Conservation (phyloP, 495 filamentous ascomycete genomes). For the Evernia prunastri region DNA sequence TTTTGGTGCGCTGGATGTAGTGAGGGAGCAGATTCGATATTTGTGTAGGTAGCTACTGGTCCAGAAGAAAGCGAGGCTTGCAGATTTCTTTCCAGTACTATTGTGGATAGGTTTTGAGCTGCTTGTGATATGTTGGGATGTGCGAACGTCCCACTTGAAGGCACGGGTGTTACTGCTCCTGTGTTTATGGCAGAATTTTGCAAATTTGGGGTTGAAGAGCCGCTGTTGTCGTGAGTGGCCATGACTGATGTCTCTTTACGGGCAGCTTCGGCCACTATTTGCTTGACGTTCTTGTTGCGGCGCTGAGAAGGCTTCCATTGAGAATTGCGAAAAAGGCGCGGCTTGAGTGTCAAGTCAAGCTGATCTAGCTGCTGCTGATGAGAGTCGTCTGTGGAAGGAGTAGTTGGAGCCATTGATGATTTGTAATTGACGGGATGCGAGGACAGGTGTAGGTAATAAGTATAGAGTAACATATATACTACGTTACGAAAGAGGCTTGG, state of each 20-base stretch:
- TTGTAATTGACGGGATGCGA: too few relatives aligned
- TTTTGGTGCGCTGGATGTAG: conserved; percentile 64
- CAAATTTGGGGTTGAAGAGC: conserved; percentile 62
- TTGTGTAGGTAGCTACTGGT: conserved; percentile 83
- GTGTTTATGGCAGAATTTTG: conserved; percentile 44
- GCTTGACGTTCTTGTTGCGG: conserved; percentile 97
- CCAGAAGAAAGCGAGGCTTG: conserved; percentile 39
- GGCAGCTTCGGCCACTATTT: conserved; percentile 83
- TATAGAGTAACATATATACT: too few relatives aligned
- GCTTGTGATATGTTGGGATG: conserved; percentile 74
- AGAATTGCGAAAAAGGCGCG: conserved; percentile 79
- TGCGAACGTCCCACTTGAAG: conserved; percentile 36
- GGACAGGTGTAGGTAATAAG: too few relatives aligned
- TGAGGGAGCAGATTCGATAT: conserved; percentile 86
- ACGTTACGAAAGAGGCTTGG: too few relatives aligned
- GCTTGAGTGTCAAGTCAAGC: conserved; percentile 77
- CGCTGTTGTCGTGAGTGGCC: conserved; percentile 75
- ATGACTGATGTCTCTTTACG: conserved; percentile 76
- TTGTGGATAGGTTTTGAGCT: conserved; percentile 71
- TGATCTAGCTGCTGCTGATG: conserved; percentile 65
- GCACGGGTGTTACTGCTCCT: conserved; percentile 52
- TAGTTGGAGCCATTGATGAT: conserved; percentile 40
- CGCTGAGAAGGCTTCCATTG: conserved; percentile 87
- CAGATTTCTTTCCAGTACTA: conserved; percentile 73
- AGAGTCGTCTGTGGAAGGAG: conserved; percentile 41